Evolutionary conservation across 73 alveolate species (phyloP).

Genomic region (Paramecium pentaurelia): DNA sequence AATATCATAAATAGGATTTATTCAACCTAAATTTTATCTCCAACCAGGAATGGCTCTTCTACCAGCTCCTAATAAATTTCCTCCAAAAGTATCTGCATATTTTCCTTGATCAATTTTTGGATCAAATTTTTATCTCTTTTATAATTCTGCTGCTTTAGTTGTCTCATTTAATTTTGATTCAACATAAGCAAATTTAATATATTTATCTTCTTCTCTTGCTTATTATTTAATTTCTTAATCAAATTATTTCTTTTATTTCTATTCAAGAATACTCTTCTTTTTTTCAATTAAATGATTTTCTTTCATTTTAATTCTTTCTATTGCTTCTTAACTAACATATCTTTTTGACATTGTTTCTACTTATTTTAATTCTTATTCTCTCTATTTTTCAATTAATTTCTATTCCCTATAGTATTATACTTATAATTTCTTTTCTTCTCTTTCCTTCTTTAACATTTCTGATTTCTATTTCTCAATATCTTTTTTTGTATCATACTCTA

Average conservation of each 20-base stretch:
- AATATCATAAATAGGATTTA: neutral
- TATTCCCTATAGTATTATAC: conserved; percentile 7
- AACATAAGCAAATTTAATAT: conserved; percentile 3
- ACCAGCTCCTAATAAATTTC: conserved; percentile 24
- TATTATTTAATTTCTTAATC: neutral
- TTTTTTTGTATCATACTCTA: neutral
- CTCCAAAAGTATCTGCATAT: conserved; percentile 50
- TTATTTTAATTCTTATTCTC: conserved; percentile 29
- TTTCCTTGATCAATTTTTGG: conserved; percentile 48
- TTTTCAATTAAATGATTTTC: conserved; percentile 9
- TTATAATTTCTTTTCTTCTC: conserved; percentile 3
- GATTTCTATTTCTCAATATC: neutral
- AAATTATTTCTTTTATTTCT: neutral
- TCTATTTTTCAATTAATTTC: neutral
- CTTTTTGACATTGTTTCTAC: conserved; percentile 33
- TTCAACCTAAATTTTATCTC: conserved; percentile 40
- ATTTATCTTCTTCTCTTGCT: neutral
- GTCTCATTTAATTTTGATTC: conserved; percentile 41
- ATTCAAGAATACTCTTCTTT: neutral
- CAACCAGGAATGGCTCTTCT: conserved; percentile 39
- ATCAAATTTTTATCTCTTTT: conserved; percentile 29
- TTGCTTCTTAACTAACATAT: conserved; percentile 48
- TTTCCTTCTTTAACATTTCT: neutral
- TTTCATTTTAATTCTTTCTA: conserved; percentile 16
- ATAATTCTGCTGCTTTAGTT: conserved; percentile 32